Evolutionary conservation across 106 monocot genomes (phyloP).

Genomic region (Dactylorhiza incarnata): DNA sequence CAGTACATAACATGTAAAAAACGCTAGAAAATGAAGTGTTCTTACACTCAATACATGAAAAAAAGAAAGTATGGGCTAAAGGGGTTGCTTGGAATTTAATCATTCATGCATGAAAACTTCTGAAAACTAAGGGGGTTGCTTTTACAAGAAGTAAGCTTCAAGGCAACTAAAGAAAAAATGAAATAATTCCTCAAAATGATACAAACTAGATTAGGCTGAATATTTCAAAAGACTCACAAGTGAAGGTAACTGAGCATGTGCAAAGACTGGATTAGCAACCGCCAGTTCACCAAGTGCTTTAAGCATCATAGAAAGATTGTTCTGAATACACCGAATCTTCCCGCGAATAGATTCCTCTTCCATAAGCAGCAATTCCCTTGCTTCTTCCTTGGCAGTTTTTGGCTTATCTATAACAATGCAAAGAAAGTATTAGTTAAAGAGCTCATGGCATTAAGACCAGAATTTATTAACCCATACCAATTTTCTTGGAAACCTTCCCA

Average conservation of each 20-base stretch:
- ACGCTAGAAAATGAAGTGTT: not conserved
- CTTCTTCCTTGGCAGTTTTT: constrained; percentile 91
- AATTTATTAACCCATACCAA: constrained; percentile 28
- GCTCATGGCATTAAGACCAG: not conserved
- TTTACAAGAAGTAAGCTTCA: not conserved
- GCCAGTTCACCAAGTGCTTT: constrained; percentile 80
- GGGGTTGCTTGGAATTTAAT: not conserved
- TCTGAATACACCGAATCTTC: constrained; percentile 52
- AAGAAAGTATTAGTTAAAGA: constrained; percentile 2
- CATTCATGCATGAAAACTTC: not conserved
- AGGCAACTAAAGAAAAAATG: not conserved
- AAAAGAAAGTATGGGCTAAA: too few relatives aligned
- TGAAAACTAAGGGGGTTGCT: not conserved
- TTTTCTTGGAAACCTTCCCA: constrained; percentile 56
- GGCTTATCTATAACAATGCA: constrained; percentile 38
- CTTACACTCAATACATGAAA: too few relatives aligned
- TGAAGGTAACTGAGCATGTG: constrained; percentile 79
- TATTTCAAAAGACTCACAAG: constrained; percentile 38
- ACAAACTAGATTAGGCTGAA: not conserved
- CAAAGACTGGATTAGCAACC: constrained; percentile 72
- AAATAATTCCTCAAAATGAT: not conserved
- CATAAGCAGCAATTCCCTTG: constrained; percentile 63
- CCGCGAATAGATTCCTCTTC: constrained; percentile 79
- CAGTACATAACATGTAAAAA: not conserved
- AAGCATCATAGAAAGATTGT: constrained; percentile 67